These are phyloP conservation scores for Candida sojae DNA, from an alignment of 1,139 yeast species.

Conservation along the genomic window DNA sequence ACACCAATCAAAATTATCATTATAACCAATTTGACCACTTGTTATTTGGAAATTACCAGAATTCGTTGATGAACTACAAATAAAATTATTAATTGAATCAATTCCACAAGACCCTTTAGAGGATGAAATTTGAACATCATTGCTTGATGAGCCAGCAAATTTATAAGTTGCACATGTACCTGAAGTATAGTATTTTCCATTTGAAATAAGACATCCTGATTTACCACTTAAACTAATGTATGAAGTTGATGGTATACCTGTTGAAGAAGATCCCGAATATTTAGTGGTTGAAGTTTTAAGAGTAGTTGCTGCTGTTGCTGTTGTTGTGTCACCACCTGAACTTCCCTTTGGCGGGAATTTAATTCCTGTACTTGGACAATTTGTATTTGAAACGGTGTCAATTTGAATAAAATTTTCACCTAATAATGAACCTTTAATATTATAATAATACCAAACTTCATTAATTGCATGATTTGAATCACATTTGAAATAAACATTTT, in stretches of 20 bases:
- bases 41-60: conserved; percentile 47
- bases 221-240: conserved; percentile 56
- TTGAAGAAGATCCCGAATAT: conserved; percentile 15
- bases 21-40: conserved; percentile 54
- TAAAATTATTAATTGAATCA: conserved; percentile 25
- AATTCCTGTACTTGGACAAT: conserved; percentile 73
- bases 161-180: conserved; percentile 84
- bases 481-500: conserved; percentile 71
- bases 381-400: conserved; percentile 47
- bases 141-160: conserved; percentile 45
- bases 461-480: conserved; percentile 59
- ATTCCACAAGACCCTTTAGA: conserved; percentile 77
- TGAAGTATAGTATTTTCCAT: conserved; percentile 77
- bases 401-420: conserved; percentile 65
- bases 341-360: conserved; percentile 68
- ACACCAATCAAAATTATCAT: conserved; percentile 67
- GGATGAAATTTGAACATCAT: conserved; percentile 65
- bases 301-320: background rate
- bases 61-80: conserved; percentile 31
- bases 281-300: conserved; percentile 13
- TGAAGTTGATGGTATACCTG: conserved; percentile 32
- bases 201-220: conserved; percentile 76
- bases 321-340: conserved; percentile 15
- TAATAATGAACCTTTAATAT: conserved; percentile 71
- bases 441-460: conserved; percentile 89